Evolutionary conservation across 257 asterid species (phyloP), one percentile per base, ranked within the genome.

Genomic region (Cordia subcordata): DNA sequence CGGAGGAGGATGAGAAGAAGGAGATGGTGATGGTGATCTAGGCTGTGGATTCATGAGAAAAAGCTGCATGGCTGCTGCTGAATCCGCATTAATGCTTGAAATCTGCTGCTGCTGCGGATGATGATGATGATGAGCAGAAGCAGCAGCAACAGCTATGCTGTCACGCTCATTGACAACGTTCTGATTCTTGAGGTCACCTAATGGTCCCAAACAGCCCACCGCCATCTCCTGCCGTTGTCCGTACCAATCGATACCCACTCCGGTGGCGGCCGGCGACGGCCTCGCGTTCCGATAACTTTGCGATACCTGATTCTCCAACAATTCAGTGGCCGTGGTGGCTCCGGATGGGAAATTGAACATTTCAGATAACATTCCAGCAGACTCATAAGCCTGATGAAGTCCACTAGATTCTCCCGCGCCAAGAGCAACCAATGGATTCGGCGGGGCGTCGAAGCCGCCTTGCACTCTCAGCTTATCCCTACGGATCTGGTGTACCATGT

Each of bases 11-110:
- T 16, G 38, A 21, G 57, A 21, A 1, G 82, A 70, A 8, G 90
- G 80, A 23, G 97, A 67, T 0, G 95, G 89, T 0, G 96, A 83
- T 1, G 85, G 85, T 38, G 92, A 78, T 66, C 80, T 61, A 39
- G 78, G 85, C 60, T 77, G 91, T 0, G 96, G 90, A 62, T 90
- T 90, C 95, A 85, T 85, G 16, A 85, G 79, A 49, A 90, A 90
- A 68, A 90, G 98, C 75, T 90, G 96, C 98, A 90, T 90, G 98
- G 95, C 94, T 9, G 87, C 90, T 4, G 94, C 88, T 33, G 86
- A 79, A 63, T 82, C 88, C 0, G 77, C 81, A 69, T 79, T 77
- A 58, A 81, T 81, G 63, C 80, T 58, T 15, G 82, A 39, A 62
- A 84, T 74, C 58, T 81, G 57, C 13, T 53, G 57, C 0, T 53